Base-by-base conservation (phyloP, 176 grass and related monocot species). In the Saccharum officinarum region DNA sequence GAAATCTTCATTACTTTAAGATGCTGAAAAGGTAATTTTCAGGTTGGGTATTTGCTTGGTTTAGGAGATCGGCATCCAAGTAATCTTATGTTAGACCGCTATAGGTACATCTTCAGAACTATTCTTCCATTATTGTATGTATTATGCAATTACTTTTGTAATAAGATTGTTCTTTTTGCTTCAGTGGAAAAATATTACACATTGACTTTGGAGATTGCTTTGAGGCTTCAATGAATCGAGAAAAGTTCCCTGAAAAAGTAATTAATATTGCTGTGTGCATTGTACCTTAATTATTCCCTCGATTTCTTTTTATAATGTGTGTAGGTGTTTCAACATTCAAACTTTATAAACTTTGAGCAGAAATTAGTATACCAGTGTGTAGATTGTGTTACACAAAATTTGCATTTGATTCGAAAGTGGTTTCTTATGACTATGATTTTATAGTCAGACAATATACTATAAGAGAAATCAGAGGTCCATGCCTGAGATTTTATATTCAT, bases 141-240 rank as follows among this genome's bases (percentile, higher is more conserved):
- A 8, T 82, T 50, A 3, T 41, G n/a, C 41, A 38, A 31, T 83
- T 74, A 31, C 63, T 79, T 68, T 73, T 78, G n/a, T 69, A 81
- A n/a, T 77, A 28, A 83, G 31, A 87, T 28, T 77, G 44, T 23
- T n/a, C 14, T 88, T 76, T 76, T 80, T 86, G 8, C 78, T 92
- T 78, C 84, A 98, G 97, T 76, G 97, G 97, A 75, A 98, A 98
- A 92, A 98, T 98, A 89, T 72, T 98, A 75, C 97, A 98, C 90
- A 98, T 98, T 84, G 97, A 98, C 76, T 98, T 98, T 73, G 97
- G 97, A 50, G 97, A 98, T 75, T 98, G 97, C 50, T 98, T 98
- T 39, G 97, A 98, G 91, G 93, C 97, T 33, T 95, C 97, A 62
- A 98, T 98, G 97, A 98, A 92, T 86, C 86, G 97, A 40, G 97